Base-by-base conservation (phyloP, 768 basidiomycete genomes). In the Termitomyces sp. region DNA sequence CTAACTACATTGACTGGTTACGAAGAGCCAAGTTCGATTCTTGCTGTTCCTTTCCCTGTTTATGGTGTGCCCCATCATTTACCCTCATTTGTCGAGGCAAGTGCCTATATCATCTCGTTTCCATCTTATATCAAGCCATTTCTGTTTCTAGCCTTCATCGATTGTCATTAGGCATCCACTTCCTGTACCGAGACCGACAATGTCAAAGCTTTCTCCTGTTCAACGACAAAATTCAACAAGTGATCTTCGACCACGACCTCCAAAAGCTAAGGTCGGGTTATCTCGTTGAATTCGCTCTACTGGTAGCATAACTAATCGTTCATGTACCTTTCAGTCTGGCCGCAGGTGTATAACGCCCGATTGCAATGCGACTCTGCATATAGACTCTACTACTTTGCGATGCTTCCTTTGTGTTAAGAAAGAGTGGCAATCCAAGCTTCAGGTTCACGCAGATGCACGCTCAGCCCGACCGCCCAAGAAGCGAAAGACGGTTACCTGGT, bases 401-500 rank as follows among this genome's bases (percentile, higher is more conserved):
- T 68, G 67, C 36, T 24, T 58, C 2, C 3, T 16, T 12, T 68
- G 67, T 49, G 31, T 66, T 5, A 56, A 58, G 51, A 51, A 55
- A 22, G 56, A 56, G 8, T 66, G 65, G 67, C 62, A 53, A 37
- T 51, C n/a, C 22, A 56, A 59, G 31, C 9, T 55, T 26, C n/a
- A 61, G 20, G 26, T 29, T 16, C 12, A n/a, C 26, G 31, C 41
- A 1, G 56, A 54, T n/a, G 22, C n/a, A 5, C 29, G 10, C 0
- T 10, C 6, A 18, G 10, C 26, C n/a, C 57, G 50, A 4, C 33
- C 45, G 6, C 33, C 13, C 5, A 68, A 61, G 37, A 50, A 34
- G 22, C 66, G 63, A 50, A 65, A 63, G 57, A 73, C 64, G 0
- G 74, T 77, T 10, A 67, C 70, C 20, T 77, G 75, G 75, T 69